Conservation (phyloP, 1,284 basidiomycete genomes). For the Pyrrhoderma lamaoense region DNA sequence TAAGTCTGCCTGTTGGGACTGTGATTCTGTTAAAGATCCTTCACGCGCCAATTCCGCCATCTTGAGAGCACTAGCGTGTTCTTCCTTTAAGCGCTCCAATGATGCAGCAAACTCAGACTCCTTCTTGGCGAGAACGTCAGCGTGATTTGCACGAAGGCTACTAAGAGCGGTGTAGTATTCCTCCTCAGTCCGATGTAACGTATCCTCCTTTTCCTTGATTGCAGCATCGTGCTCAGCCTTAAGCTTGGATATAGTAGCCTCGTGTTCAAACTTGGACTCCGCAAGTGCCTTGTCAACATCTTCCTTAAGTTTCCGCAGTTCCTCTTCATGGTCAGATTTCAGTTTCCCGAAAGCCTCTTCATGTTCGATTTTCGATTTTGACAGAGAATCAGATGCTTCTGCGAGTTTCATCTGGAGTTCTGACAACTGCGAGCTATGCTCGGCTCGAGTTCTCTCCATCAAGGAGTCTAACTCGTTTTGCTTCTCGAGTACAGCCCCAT, state of each 20-base stretch:
- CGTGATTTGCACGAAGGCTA: conserved; percentile 62
- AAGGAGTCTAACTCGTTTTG: conserved; percentile 16
- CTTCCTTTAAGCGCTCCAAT: conserved; percentile 60
- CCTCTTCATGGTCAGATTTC: conserved; percentile 39
- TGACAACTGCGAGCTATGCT: conserved; percentile 30
- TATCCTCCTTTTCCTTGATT: conserved; percentile 55
- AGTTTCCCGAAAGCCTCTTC: conserved; percentile 45
- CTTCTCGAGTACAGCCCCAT: conserved; percentile 27
- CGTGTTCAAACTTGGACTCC: conserved; percentile 44
- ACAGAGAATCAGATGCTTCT: conserved; percentile 34
- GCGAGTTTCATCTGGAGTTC: conserved; percentile 39
- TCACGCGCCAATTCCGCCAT: conserved; percentile 68
- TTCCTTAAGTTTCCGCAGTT: conserved; percentile 38
- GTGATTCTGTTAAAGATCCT: conserved; percentile 62
- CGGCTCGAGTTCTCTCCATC: conserved; percentile 17
- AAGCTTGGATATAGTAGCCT: conserved; percentile 41
- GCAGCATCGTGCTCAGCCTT: conserved; percentile 46
- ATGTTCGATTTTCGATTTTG: conserved; percentile 45
- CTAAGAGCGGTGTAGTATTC: conserved; percentile 73
- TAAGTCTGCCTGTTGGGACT: conserved; percentile 53
- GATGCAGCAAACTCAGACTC: conserved; percentile 49
- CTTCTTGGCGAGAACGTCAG: conserved; percentile 52
- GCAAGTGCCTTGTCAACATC: conserved; percentile 43
- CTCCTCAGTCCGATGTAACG: conserved; percentile 62
- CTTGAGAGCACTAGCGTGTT: conserved; percentile 61